Evolutionary conservation across 805 yeast species (phyloP).

Genomic region (Saturnispora kantuleensis): DNA sequence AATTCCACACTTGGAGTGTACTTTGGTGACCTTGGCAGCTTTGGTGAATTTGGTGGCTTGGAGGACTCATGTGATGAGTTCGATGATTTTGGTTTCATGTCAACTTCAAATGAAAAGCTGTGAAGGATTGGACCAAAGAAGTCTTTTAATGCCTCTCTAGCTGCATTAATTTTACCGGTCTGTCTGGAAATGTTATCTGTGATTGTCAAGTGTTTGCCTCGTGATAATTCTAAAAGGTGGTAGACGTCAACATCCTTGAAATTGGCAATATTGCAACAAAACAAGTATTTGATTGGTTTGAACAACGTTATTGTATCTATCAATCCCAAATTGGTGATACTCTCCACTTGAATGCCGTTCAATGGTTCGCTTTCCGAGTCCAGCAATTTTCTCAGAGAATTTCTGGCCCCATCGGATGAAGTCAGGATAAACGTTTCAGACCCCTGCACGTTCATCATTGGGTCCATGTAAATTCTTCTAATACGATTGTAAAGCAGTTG

Average conservation of each 20-base stretch:
- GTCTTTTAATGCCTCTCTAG: neutral
- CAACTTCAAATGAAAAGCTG: neutral
- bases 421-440: neutral
- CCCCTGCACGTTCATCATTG: neutral
- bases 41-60: neutral
- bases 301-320: neutral
- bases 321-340: neutral
- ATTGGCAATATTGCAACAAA: constrained; percentile 2
- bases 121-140: neutral
- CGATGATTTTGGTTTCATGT: neutral
- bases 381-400: neutral
- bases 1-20: constrained; percentile 4
- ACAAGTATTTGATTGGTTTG: neutral
- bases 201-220: constrained; percentile 2
- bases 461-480: neutral
- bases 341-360: neutral
- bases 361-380: neutral
- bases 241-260: neutral
- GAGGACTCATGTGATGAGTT: too few species aligned
- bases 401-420: neutral
- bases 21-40: neutral
- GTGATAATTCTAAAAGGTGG: neutral
- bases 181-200: neutral
- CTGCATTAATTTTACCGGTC: neutral
- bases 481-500: neutral